A percentile compares a stretch with the other conserved stretches of the same genome.
These are phyloP conservation scores for Serpula lacrymans DNA, from an alignment of 768 basidiomycete genomes.

Conservation along the genomic window DNA sequence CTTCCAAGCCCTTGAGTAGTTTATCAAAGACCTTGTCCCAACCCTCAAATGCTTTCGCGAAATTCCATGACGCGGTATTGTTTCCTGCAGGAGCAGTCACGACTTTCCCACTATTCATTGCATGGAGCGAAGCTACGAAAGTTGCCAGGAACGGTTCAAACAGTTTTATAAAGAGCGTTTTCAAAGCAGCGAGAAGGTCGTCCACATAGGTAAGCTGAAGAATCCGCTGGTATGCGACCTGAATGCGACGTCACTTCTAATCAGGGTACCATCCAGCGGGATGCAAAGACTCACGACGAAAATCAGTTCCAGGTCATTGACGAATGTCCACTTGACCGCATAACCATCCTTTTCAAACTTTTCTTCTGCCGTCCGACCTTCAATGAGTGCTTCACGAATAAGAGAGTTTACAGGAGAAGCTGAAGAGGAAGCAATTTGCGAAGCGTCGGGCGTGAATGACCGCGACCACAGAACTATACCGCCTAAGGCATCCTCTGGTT, in stretches of 20 bases:
- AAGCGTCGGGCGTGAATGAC: conserved; percentile 88
- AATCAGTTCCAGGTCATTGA: conserved; percentile 93
- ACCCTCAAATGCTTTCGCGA: conserved; percentile 63
- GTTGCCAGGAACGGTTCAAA: conserved; percentile 81
- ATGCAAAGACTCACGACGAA: conserved; percentile 71
- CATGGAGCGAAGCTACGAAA: conserved; percentile 81
- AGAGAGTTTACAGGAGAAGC: conserved; percentile 86
- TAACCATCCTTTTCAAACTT: conserved; percentile 94
- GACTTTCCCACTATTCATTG: conserved; percentile 44
- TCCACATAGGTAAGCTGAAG: conserved; percentile 93
- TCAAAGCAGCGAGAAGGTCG: conserved; percentile 76
- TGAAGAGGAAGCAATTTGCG: conserved; percentile 62
- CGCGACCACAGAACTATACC: conserved; percentile 93
- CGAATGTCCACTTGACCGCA: conserved; percentile 90
- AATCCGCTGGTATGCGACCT: conserved; percentile 97
- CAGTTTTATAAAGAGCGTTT: conserved; percentile 80
- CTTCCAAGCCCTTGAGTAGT: conserved; percentile 68
- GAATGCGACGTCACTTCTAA: conserved; percentile 7
- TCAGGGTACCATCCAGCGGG: background rate
- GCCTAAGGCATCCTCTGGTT: conserved; percentile 42
- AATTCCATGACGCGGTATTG: conserved; percentile 55
- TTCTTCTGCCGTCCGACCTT: conserved; percentile 77
- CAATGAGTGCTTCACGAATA: conserved; percentile 88
- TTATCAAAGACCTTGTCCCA: conserved; percentile 85
- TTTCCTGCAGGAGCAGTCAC: conserved; percentile 30